Evolutionary conservation across 495 filamentous ascomycete genomes (phyloP), one percentile per base, ranked within the genome.

Genomic region (Lentithecium fluviatile): DNA sequence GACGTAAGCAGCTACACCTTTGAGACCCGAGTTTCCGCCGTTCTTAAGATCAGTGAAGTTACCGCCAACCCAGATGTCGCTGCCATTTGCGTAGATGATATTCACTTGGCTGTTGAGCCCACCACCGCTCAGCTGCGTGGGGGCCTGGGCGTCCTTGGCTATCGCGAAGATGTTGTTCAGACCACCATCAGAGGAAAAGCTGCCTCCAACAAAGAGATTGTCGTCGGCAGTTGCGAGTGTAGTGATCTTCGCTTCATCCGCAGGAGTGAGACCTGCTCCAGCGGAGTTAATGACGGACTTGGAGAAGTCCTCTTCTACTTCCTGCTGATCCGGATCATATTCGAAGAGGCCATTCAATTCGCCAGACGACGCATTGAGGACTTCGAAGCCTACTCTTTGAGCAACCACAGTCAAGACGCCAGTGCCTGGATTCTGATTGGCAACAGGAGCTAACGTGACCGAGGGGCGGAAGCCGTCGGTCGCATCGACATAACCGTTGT

Each of bases 291-390:
- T 84, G 6, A 80, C 77, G 6, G 91, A 96, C 34, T 82, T 82
- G 13, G 81, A 78, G 56, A 92, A 84, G 68, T 89, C 80, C 32
- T 80, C 78, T 53, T 85, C 78, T 7, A 87, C 77, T 3, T 75
- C 76, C 11, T 79, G 77, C 46, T 82, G 71, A 24, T 76, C 80
- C 0, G 91, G 90, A 57, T 93, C 80, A 70, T 87, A 97, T 60
- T 99, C 94, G 72, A 90, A 99, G 2, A 99, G 74, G 12, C 91
- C 91, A 69, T 97, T 97, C 55, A 99, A 72, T 23, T 86, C 87
- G 64, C 83, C 85, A 37, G 62, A 42, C 15, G 83, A 84, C 26
- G 85, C 85, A 32, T 80, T 80, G 26, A 88, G 78, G 24, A 91
- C 75, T 25, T 84, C 81, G 72, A 97, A 96, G 19, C 84, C 82